Evolutionary conservation across 2,329 filamentous ascomycete species (phyloP), one percentile per base, ranked within the genome.

Genomic region (Helminthosporium solani): DNA sequence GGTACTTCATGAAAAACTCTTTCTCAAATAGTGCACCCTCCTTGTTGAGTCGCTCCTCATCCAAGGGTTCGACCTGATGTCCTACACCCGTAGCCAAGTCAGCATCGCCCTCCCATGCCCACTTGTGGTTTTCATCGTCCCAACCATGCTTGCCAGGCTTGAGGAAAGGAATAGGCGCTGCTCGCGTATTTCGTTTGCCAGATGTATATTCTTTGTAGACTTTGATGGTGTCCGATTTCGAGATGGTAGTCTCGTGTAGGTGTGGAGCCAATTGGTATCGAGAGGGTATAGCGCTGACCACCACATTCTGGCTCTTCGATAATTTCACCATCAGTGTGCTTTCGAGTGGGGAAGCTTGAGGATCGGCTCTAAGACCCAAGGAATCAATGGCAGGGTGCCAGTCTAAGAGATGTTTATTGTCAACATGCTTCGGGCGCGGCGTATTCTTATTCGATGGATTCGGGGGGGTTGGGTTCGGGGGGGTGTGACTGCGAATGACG

Each of bases 141-240:
- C 49, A 60, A 3, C 63, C 61, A 35, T 66, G 63, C 3, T 14
- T 39, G 5, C 62, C 61, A 6, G 47, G 11, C 27, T 63, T 63
- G 7, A 61, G 42, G 35, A 53, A 64, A 1, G 51, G 48, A 7
- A 25, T 27, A 16, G 33, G 31, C 31, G 40, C 11, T 15, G 20
- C 3, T 12, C 14, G 8, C 21, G 19, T 12, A 2, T 30, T 4
- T 14, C 19, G 7, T 21, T 34, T 4, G 8, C 33, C 33, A 14
- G 12, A 23, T 15, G 28, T 27, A 9, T 25, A 25, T 9, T 25
- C 23, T 25, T 25, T 25, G 23, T 25, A 9, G 23, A 25, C 9
- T 25, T 25, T 25, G 6, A 7, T 27, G 8, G 16, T 11, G 18
- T 14, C 25, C 20, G 37, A 40, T 9, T 25, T 25, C 9, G 37